Conservation (phyloP, 2,329 filamentous ascomycete genomes). For the Dissoconium aciculare region DNA sequence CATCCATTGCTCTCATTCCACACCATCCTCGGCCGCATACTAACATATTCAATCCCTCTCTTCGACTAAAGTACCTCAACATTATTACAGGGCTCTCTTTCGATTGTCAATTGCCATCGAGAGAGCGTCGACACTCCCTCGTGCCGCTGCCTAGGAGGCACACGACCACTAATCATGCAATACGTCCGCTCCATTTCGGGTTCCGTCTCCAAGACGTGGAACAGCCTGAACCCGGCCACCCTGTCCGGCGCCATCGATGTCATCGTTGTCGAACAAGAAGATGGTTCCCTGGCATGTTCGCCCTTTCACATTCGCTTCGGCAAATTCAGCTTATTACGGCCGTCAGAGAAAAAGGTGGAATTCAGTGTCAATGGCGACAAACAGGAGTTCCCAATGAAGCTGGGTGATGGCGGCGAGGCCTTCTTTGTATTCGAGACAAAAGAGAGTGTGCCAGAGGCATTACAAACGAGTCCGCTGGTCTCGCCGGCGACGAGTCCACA, state of each 20-base stretch:
- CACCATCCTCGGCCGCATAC: no score
- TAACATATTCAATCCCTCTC: no score
- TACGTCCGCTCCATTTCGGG: conserved; percentile 94
- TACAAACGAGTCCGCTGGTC: conserved; percentile 88
- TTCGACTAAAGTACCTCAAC: no score
- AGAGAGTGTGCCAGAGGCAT: conserved; percentile 74
- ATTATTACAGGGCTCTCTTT: no score
- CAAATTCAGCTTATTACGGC: conserved; percentile 89
- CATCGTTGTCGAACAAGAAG: conserved; percentile 91
- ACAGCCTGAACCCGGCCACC: conserved; percentile 96
- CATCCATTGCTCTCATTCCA: no score
- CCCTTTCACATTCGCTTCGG: conserved; percentile 98
- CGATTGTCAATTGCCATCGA: no score
- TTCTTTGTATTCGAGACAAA: conserved; percentile 98
- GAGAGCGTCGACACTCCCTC: conserved; percentile 1
- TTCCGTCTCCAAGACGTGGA: conserved; percentile 96
- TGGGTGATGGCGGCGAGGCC: conserved; percentile 91
- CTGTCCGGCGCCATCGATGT: conserved; percentile 97
- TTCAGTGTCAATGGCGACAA: conserved; percentile 87
- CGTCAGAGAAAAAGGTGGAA: conserved; percentile 97
- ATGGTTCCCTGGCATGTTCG: conserved; percentile 75
- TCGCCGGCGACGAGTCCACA: conserved; percentile 76
- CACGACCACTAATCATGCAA: no score
- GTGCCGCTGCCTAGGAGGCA: conserved; percentile 13
- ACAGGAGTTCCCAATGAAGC: conserved; percentile 93